Evolutionary conservation across 345 rosid species (phyloP), one percentile per base, ranked within the genome.

Genomic region (Clausena lansium): DNA sequence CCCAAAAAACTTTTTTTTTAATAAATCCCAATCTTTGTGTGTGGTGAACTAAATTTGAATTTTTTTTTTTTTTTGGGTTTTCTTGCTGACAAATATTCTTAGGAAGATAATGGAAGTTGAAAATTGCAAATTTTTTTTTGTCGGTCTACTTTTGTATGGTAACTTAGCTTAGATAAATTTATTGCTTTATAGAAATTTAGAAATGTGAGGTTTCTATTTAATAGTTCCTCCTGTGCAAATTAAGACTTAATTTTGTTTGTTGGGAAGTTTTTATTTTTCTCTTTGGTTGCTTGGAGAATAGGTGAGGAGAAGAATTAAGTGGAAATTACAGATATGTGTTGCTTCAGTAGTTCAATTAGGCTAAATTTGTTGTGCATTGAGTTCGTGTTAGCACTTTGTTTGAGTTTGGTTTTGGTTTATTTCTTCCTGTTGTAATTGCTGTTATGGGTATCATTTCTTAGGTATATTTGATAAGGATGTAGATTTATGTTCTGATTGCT

Each of bases 81-180:
- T 45, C 50, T 70, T 70, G 3, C 24, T 66, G 39, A 69, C 54
- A 79, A 78, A 76, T 45, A 50, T 14, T 78, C 24, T 17, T 30
- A 35, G 4, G 36, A 13, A 55, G 24, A 5, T 15, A 22, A 33
- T 33, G 41, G 22, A 75, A 28, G 17, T 35, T 36, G 32, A 36
- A 13, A 13, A 1, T 67, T 67, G 27, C 27, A 36, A 24, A 10
- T n/a, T 30, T 30, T 39, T 27, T 61, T 59, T 58, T 36, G 32
- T 15, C 17, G 25, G 25, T 14, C 25, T 32, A 47, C 32, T 61
- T 60, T 57, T n/a, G 6, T 66, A 50, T 64, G 63, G 32, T 52
- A 50, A n/a, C 35, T 65, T 64, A 52, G 5, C 19, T 67, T 52
- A 25, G 57, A 20, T 54, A 33, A 55, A 67, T 17, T 66, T 38